Evolutionary conservation across 805 yeast genomes (phyloP), one percentile per base, ranked within the genome.

Genomic region (Ogataea siamensis): DNA sequence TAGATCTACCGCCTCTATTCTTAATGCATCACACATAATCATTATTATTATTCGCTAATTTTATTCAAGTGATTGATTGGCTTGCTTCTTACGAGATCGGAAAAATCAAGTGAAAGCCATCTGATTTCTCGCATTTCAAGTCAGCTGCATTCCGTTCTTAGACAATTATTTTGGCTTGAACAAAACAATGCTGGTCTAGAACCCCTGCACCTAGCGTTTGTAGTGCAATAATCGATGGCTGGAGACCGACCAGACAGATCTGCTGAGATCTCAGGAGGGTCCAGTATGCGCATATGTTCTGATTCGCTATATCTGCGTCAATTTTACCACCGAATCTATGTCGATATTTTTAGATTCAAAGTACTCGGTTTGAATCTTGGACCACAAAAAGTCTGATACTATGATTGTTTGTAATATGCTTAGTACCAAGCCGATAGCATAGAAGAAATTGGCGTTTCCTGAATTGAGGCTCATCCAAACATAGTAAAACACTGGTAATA

Each of bases 371-470:
- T 83, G 73, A 37, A 88, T 58, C 48, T 79, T 75, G 2, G 86
- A 86, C 96, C 98, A 88, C 9, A 83, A 64, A 47, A 86, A 74
- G 53, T 93, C 98, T 28, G 82, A 71, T 12, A 88, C 53, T 2
- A 86, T 67, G 20, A 85, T 60, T 0, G 80, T 77, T 48, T 87
- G 71, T 3, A 88, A 85, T 7, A 79, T 66, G 0, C 85, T 80
- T 60, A 87, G 83, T 3, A 83, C 85, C 42, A 93, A 70, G 3
- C 93, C 87, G 52, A 93, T 84, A 25, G 98, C 96, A 66, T 91
- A 93, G 66, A 88, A 93, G 67, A 93, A 93, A 62, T 93, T 93
- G 36, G 96, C 81, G 64, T 93, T 93, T 18, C 99, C 99, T 21
- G 93, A 87, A 10, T 96, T 96, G 41, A 87, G 70, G 42, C 82